These are phyloP conservation scores for Globisporangium nagaii DNA, from an alignment of 352 stramenopile species.

Conservation along the genomic window DNA sequence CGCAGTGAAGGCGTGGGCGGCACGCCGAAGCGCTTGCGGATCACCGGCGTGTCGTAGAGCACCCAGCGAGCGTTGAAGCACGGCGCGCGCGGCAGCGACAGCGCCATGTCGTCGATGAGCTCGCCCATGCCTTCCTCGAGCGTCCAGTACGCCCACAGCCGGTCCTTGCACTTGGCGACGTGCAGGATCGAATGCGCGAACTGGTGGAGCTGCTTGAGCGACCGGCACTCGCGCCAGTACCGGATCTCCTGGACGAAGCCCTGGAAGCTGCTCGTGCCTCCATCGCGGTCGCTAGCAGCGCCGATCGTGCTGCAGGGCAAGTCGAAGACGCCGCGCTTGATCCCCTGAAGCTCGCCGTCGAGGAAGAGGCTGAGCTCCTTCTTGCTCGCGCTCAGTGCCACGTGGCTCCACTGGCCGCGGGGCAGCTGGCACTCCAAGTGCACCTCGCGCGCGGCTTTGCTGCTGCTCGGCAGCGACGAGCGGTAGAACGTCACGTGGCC, in stretches of 20 bases:
- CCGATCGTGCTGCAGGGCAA: slow-evolving; percentile 49
- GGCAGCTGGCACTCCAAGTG: slow-evolving; percentile 37
- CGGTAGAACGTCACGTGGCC: slow-evolving; percentile 42
- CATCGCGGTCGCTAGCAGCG: slow-evolving; percentile 11
- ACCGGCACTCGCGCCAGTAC: slow-evolving; percentile 50
- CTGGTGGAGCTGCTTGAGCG: slow-evolving; percentile 27
- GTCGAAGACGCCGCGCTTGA: slow-evolving; percentile 47
- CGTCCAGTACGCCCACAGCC: slow-evolving; percentile 62
- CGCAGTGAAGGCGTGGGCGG: slow-evolving; percentile 58
- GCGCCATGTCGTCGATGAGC: slow-evolving; percentile 71
- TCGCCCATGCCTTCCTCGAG: slow-evolving; percentile 70
- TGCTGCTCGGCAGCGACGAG: slow-evolving; percentile 1
- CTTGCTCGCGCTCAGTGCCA: slow-evolving; percentile 42
- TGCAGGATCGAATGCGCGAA: slow-evolving; percentile 31
- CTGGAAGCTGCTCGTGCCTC: slow-evolving; percentile 45
- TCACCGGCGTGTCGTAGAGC: slow-evolving; percentile 37
- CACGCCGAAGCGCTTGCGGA: slow-evolving; percentile 40
- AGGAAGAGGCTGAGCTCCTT: slow-evolving; percentile 49
- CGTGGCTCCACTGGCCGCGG: slow-evolving; percentile 52
- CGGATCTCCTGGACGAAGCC: slow-evolving; percentile 60
- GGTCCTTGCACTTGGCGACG: slow-evolving; percentile 23
- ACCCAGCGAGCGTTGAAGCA: slow-evolving; percentile 42
- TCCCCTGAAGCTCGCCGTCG: slow-evolving; percentile 30
- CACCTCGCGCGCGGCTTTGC: slow-evolving; percentile 31
- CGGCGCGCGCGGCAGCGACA: slow-evolving; percentile 36